A percentile compares a stretch with the other conserved stretches of the same genome.
phyloP scores from a whole-genome alignment of 768 basidiomycete genomes.

The Rhodotorula babjevae region DNA sequence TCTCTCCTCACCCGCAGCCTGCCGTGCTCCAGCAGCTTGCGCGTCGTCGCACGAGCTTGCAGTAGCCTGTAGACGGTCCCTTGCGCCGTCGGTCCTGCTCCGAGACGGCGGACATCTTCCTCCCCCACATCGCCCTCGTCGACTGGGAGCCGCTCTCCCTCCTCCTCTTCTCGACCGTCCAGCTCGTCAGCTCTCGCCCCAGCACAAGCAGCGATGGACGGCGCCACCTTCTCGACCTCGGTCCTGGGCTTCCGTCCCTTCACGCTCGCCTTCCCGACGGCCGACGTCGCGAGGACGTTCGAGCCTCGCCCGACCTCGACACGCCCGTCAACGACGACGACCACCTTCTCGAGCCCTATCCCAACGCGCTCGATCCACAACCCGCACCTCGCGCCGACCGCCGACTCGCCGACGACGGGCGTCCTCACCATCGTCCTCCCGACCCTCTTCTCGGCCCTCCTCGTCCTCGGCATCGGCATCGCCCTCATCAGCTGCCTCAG shows the following conservation, averaged over 20 bases:
- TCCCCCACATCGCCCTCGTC: no score
- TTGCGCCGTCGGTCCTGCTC: no score
- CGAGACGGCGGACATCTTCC: no score
- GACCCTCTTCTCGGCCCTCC: neutral
- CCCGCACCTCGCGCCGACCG: neutral
- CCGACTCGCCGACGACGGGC: neutral
- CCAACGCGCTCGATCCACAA: neutral
- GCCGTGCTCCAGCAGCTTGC: no score
- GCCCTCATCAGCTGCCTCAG: neutral
- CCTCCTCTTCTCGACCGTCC: no score
- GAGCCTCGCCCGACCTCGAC: neutral
- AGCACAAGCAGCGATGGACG: neutral
- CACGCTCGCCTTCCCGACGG: neutral
- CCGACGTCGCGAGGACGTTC: neutral
- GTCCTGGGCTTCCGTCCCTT: neutral
- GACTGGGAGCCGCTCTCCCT: no score
- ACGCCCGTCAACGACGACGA: neutral
- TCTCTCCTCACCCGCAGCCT: no score
- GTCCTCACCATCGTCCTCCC: slow-evolving; percentile 7
- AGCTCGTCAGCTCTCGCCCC: no score
- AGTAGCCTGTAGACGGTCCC: no score
- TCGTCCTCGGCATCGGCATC: neutral
- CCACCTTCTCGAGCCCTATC: no score
- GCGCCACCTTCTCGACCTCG: neutral
- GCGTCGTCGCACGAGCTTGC: no score